A percentile compares a stretch with the other conserved stretches of the same genome.
These are phyloP conservation scores for Fusarium nelsonii DNA, from an alignment of 2,329 filamentous ascomycete genomes.

Conservation along the genomic window DNA sequence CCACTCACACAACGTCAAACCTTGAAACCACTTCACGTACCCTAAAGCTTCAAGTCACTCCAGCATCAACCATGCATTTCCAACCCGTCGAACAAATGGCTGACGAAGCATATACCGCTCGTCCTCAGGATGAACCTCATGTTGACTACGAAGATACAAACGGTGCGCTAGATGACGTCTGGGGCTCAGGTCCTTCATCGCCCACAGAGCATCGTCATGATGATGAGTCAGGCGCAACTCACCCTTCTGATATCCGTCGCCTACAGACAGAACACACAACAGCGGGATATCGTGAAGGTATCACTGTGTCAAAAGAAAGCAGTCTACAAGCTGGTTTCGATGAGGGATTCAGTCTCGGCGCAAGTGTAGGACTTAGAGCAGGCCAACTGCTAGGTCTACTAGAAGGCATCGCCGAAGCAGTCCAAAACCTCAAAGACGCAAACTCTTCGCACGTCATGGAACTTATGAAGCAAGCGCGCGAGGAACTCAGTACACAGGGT, in stretches of 20 bases:
- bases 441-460: background rate
- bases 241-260: conserved; percentile 76
- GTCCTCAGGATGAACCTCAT: conserved; percentile 33
- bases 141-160: conserved; percentile 25
- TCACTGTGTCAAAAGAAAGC: conserved; percentile 78
- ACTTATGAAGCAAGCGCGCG: conserved; percentile 58
- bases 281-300: conserved; percentile 90
- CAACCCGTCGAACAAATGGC: conserved; percentile 50
- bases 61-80: conserved; percentile 50
- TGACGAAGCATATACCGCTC: conserved; percentile 47
- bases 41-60: background rate
- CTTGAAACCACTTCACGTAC: background rate
- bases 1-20: conserved; percentile 22
- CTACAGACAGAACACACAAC: conserved; percentile 83
- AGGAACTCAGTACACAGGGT: conserved; percentile 70
- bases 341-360: conserved; percentile 87
- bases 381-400: conserved; percentile 82
- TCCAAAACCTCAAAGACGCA: conserved; percentile 50
- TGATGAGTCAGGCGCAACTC: conserved; percentile 39
- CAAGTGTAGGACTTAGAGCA: conserved; percentile 78
- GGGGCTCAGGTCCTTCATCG: conserved; percentile 49
- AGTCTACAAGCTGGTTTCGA: conserved; percentile 92
- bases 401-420: conserved; percentile 74
- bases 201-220: conserved; percentile 25
- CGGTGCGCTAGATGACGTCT: conserved; percentile 55